phyloP scores from a whole-genome alignment of 768 basidiomycete species.

The Lactifluus piperatus region DNA sequence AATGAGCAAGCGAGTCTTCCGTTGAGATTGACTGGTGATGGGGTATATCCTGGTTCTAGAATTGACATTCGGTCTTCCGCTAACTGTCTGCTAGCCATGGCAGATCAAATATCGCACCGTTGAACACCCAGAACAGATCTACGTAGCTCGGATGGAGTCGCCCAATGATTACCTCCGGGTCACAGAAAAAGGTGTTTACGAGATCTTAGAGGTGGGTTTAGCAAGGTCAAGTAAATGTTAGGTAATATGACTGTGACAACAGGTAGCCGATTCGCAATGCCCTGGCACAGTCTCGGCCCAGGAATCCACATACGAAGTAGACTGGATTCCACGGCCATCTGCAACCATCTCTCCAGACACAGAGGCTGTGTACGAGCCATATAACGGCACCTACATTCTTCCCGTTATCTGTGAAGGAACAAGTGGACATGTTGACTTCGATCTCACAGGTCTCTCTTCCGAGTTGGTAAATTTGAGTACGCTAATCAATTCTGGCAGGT shows the following conservation, averaged over 20 bases:
- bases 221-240: neutral
- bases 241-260: neutral
- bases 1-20: slow-evolving; percentile 66
- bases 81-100: slow-evolving; percentile 66
- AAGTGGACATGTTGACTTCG: slow-evolving; percentile 76
- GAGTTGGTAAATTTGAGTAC: neutral
- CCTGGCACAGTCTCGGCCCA: slow-evolving; percentile 57
- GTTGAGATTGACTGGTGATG: slow-evolving; percentile 83
- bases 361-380: slow-evolving; percentile 44
- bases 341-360: slow-evolving; percentile 58
- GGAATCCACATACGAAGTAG: slow-evolving; percentile 59
- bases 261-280: slow-evolving; percentile 83
- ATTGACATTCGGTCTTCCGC: neutral
- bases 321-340: slow-evolving; percentile 73
- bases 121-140: slow-evolving; percentile 34
- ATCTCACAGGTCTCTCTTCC: slow-evolving; percentile 49
- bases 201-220: slow-evolving; percentile 46
- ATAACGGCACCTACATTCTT: slow-evolving; percentile 69
- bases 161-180: slow-evolving; percentile 70
- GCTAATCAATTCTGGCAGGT: slow-evolving; percentile 36
- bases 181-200: slow-evolving; percentile 67
- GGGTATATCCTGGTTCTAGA: slow-evolving; percentile 40
- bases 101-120: slow-evolving; percentile 58
- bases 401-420: slow-evolving; percentile 76
- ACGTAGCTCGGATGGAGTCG: slow-evolving; percentile 38